Conservation (phyloP, 768 basidiomycete genomes). For the Macrolepiota albuminosa region DNA sequence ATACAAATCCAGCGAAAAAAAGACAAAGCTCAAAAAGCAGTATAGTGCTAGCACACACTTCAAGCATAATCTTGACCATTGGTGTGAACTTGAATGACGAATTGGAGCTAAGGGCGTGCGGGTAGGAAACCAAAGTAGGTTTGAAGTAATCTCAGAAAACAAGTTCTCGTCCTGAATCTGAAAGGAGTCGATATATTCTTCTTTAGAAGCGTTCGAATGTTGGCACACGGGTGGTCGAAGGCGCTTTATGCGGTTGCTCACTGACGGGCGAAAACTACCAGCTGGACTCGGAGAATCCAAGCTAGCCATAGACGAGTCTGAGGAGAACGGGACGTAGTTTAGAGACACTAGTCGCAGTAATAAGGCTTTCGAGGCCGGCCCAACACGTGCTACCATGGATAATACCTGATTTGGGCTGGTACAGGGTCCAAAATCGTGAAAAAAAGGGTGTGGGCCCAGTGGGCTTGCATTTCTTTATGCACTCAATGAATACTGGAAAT, state of each 20-base stretch:
- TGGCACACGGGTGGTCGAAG: conserved; percentile 21
- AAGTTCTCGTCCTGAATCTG: conserved; percentile 12
- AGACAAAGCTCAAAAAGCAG: conserved; percentile 34
- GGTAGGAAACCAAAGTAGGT: conserved; percentile 13
- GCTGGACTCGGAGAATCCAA: conserved; percentile 12
- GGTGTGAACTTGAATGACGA: conserved; percentile 20
- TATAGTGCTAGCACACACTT: conserved; percentile 33
- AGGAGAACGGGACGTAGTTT: not conserved
- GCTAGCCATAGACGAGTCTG: conserved; percentile 13
- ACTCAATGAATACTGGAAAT: too few species aligned
- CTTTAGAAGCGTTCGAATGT: conserved; percentile 5
- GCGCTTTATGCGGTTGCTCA: conserved; percentile 37
- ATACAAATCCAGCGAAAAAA: conserved; percentile 31
- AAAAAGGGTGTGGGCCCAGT: too few species aligned
- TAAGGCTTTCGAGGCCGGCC: too few species aligned
- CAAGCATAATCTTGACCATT: conserved; percentile 24
- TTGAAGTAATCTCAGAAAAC: conserved; percentile 6
- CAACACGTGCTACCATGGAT: too few species aligned
- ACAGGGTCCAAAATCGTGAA: too few species aligned
- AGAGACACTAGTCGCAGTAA: not conserved
- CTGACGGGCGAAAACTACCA: conserved; percentile 41
- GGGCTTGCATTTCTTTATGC: too few species aligned
- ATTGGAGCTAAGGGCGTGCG: conserved; percentile 7
- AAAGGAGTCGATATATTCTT: not conserved
- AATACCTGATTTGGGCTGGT: too few species aligned